Percentiles rank a stretch among this genome's conserved stretches.
Conservation (phyloP, 305 asterid genomes). For the Solanum aculeatissimum region DNA sequence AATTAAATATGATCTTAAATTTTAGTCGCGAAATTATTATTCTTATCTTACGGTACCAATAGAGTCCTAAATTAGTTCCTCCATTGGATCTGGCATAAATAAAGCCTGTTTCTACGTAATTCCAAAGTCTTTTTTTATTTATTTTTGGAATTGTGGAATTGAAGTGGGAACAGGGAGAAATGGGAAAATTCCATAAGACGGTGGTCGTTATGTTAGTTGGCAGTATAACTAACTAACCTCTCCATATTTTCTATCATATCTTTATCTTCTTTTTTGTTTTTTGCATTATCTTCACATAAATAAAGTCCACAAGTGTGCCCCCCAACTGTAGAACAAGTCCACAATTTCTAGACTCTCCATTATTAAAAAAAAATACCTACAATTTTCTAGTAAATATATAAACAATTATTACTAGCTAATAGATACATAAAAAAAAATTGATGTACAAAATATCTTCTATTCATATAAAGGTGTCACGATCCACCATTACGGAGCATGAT, state of each 20-base stretch:
- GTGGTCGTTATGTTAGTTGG: background rate
- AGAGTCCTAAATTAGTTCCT: background rate
- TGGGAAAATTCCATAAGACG: background rate
- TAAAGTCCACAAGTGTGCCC: background rate
- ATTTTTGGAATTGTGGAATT: background rate
- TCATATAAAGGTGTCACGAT: no score
- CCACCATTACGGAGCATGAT: no score
- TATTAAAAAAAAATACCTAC: background rate
- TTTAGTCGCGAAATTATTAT: rapidly evolving
- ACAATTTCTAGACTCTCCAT: background rate
- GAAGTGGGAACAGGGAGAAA: background rate
- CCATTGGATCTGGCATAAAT: background rate
- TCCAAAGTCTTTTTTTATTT: background rate
- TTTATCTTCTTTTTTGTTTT: background rate
- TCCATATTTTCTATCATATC: background rate
- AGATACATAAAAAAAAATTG: background rate
- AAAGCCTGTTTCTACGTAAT: background rate
- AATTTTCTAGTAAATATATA: background rate
- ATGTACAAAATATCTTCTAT: background rate
- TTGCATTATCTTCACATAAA: background rate
- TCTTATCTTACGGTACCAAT: background rate
- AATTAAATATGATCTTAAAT: rapidly evolving
- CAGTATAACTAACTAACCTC: background rate
- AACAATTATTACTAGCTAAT: background rate
- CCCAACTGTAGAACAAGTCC: background rate